Evolutionary conservation across 2,329 filamentous ascomycete species (phyloP).

Genomic region (Blastomyces percursus): DNA sequence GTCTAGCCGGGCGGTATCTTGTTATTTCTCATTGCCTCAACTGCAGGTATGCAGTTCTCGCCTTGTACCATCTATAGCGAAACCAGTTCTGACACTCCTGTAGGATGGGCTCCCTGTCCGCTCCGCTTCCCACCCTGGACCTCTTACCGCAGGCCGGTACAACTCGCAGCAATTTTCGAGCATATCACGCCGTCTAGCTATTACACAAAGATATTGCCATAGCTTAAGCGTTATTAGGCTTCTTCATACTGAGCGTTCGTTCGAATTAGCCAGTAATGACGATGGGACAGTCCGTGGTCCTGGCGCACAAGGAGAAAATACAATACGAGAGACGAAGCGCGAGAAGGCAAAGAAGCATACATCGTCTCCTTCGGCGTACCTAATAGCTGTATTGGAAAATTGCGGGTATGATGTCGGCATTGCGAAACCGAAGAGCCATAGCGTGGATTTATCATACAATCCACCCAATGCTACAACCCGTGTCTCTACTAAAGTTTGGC

Average conservation of each 20-base stretch:
- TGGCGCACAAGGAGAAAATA: neutral
- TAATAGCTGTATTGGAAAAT: conserved; percentile 9
- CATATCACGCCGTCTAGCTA: neutral
- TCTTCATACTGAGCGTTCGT: neutral
- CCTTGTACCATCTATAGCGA: neutral
- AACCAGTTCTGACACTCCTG: neutral
- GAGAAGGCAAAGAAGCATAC: neutral
- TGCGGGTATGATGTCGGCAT: conserved; percentile 7
- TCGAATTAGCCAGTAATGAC: neutral
- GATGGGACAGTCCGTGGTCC: no score
- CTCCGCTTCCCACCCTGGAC: neutral
- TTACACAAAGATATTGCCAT: neutral
- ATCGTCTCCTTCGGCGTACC: conserved; percentile 2
- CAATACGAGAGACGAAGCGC: neutral
- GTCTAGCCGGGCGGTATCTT: neutral
- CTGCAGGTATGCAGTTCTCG: neutral
- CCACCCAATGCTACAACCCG: neutral
- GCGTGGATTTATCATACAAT: conserved; percentile 9
- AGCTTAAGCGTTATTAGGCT: neutral
- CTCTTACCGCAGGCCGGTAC: neutral
- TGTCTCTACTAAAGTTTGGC: neutral
- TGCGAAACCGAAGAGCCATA: conserved; percentile 2
- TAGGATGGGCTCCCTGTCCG: neutral
- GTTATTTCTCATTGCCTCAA: neutral
- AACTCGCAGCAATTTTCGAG: neutral